These are phyloP conservation scores for Pelargonium nanum DNA, from an alignment of 345 rosid species.

Conservation along the genomic window DNA sequence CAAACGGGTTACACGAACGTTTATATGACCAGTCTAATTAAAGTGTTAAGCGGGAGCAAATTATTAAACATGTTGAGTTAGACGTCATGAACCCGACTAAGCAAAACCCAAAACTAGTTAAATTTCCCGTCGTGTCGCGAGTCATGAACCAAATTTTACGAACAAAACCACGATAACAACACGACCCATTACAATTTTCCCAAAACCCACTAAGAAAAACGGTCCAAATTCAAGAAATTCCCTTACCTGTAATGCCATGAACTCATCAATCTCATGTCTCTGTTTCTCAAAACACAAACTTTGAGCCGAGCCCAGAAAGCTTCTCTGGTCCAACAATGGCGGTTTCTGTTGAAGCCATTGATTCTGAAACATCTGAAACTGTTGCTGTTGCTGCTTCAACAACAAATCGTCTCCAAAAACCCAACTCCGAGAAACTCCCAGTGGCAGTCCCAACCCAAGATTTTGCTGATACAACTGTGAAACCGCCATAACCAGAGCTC, in stretches of 20 bases:
- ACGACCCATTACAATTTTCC: background rate
- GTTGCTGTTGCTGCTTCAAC: constrained; percentile 14
- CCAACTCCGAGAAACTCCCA: constrained; percentile 30
- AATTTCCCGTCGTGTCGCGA: too few species aligned
- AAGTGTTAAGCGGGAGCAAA: too few species aligned
- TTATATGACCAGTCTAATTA: too few species aligned
- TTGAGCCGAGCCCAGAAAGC: constrained; percentile 6
- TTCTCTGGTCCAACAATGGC: background rate
- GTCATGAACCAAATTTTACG: too few species aligned
- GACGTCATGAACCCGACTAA: too few species aligned
- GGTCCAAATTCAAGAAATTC: too few species aligned
- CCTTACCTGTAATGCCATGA: constrained; percentile 54
- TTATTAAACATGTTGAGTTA: too few species aligned
- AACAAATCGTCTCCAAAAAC: constrained; percentile 10
- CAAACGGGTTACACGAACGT: too few species aligned
- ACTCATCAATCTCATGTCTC: constrained; percentile 50
- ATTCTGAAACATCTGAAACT: constrained; percentile 19
- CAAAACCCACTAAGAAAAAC: background rate
- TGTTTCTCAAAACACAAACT: constrained; percentile 27
- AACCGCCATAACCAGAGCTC: constrained; percentile 41
- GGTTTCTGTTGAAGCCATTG: constrained; percentile 11
- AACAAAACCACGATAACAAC: background rate
- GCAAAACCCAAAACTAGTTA: too few species aligned
- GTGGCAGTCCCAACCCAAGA: constrained; percentile 19
- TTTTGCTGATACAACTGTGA: constrained; percentile 43